Evolutionary conservation across 2,329 filamentous ascomycete species (phyloP).

Genomic region (Nemania diffusa): DNA sequence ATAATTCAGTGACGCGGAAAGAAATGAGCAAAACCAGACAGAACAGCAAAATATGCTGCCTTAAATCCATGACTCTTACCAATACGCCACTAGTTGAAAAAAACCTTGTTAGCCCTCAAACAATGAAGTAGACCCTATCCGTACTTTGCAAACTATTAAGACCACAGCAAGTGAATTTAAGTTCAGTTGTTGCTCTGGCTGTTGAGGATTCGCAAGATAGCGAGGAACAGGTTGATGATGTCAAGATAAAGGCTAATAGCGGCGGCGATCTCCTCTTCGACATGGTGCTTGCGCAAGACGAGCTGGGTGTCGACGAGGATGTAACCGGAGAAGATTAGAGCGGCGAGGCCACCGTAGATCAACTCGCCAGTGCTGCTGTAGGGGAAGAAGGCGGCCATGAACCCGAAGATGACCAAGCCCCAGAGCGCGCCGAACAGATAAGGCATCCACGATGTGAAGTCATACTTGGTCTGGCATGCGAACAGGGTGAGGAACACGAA

Average conservation of each 20-base stretch:
- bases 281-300: constrained; percentile 93
- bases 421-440: constrained; percentile 92
- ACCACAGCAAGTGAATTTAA: background rate
- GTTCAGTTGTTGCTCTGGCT: constrained; percentile 90
- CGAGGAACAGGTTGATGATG: constrained; percentile 95
- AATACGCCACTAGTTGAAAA: constrained; percentile 9
- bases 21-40: background rate
- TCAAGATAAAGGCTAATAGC: constrained; percentile 95
- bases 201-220: constrained; percentile 95
- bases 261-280: constrained; percentile 97
- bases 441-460: constrained; percentile 97
- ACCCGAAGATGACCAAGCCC: constrained; percentile 90
- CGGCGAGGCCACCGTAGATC: constrained; percentile 82
- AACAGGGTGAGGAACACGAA: constrained; percentile 85
- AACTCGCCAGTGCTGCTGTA: constrained; percentile 84
- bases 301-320: constrained; percentile 97
- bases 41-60: background rate
- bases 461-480: constrained; percentile 97
- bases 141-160: background rate
- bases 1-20: background rate
- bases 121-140: background rate
- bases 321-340: constrained; percentile 92
- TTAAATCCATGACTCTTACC: constrained; percentile 5
- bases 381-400: constrained; percentile 91
- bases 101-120: background rate